Evolutionary conservation across 2,329 filamentous ascomycete genomes (phyloP), one percentile per base, ranked within the genome.

Genomic region (Verruconis gallopava): DNA sequence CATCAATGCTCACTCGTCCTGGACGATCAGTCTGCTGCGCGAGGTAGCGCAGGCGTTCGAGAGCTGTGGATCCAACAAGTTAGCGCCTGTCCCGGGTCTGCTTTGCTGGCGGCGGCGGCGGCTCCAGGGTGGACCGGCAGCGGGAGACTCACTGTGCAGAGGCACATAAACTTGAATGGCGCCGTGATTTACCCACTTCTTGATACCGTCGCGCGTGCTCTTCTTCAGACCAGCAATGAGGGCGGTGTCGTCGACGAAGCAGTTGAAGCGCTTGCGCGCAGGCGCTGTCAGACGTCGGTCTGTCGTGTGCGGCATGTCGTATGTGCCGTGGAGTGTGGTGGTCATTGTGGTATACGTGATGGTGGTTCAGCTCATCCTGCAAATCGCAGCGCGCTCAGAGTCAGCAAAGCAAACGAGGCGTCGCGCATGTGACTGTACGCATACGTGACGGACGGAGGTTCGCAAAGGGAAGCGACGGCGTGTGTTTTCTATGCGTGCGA

Each of bases 241-340:
- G 21, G 67, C 67, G 15, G 63, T 66, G 49, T 70, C 67, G 51
- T 71, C 67, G 48, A 69, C 65, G 48, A 70, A 69, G 53, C 67
- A 70, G 57, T 69, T 69, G 62, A 71, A 69, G 44, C 69, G 51
- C 57, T 68, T 69, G 49, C 65, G 61, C 11, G 48, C 45, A 19
- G 55, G 52, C 42, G 44, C 30, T n/a, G 21, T 5, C 21, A 21
- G 34, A 33, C 12, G 25, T 30, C n/a, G 25, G 6, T 9, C 9
- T 30, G 25, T 30, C n/a, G 25, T n/a, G 25, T 30, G 25, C 25
- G 25, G 25, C 25, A 30, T 30, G n/a, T 30, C 25, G 25, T n/a
- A 30, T 30, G 25, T 30, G 25, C 9, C 25, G 6, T 9, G 25
- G 25, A 30, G 25, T 9, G 25, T n/a, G n/a, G 25, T 30, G 6